Percentiles rank a stretch among this genome's conserved stretches.
These are phyloP conservation scores for Sporothrix phasma DNA, from an alignment of 2,329 filamentous ascomycete species.

Conservation along the genomic window DNA sequence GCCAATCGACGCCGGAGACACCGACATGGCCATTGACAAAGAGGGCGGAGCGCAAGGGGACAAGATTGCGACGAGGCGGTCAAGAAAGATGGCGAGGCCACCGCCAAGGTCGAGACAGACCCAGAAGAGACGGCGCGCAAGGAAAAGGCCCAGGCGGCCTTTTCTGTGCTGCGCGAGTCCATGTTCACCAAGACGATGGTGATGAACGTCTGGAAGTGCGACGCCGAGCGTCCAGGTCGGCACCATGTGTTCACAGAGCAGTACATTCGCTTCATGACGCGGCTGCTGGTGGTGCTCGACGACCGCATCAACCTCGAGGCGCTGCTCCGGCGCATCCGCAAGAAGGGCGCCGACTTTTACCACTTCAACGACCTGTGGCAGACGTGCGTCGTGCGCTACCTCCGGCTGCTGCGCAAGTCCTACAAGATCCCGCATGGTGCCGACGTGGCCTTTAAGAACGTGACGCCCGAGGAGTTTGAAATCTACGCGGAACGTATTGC, in stretches of 20 bases:
- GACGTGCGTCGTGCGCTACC: constrained; percentile 42
- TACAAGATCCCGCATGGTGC: constrained; percentile 36
- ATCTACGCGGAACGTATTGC: constrained; percentile 44
- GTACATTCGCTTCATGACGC: constrained; percentile 74
- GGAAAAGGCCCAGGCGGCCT: constrained; percentile 67
- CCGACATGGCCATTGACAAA: constrained; percentile 19
- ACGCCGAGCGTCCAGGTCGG: constrained; percentile 69
- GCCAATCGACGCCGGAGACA: background rate
- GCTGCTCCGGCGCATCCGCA: constrained; percentile 67
- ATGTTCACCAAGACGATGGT: constrained; percentile 92
- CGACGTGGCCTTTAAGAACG: constrained; percentile 47
- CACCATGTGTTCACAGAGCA: constrained; percentile 88
- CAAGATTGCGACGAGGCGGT: background rate
- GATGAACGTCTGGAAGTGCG: constrained; percentile 90
- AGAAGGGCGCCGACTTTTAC: constrained; percentile 67
- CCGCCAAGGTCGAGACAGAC: background rate
- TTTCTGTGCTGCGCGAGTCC: constrained; percentile 59
- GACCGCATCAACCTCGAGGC: constrained; percentile 70
- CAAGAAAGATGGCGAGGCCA: background rate
- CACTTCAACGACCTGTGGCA: constrained; percentile 53
- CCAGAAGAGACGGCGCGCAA: constrained; percentile 19
- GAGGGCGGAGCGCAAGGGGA: background rate
- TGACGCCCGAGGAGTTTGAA: constrained; percentile 47
- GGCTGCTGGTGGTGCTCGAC: constrained; percentile 61
- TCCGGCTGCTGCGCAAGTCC: constrained; percentile 41